Evolutionary conservation across 495 filamentous ascomycete species (phyloP), one percentile per base, ranked within the genome.

Genomic region (Staphylotrichum longicolle): DNA sequence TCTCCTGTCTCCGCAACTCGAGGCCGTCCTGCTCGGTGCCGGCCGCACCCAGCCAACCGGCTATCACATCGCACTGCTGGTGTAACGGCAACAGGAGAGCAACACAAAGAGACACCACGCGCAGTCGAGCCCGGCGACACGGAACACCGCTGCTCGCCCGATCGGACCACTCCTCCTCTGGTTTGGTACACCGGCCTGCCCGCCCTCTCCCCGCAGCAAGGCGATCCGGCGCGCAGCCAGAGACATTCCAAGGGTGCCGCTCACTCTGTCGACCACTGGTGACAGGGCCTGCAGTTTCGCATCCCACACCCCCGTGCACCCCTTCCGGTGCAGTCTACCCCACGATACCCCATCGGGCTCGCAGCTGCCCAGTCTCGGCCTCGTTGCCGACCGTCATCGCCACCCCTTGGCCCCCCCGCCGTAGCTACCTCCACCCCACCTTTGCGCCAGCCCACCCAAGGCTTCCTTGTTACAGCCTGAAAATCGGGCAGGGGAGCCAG

Each of bases 391-490:
- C 48, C 35, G 54, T 62, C 70, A 63, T 70, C 62, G 64, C 58
- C 65, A 60, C 64, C 59, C 63, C 58, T 54, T 57, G 14, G 55
- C 42, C 46, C 54, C 10, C 42, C 46, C 54, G 48, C 37, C 58
- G 15, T 54, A 58, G n/a, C 54, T 48, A 49, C 39, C 61, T 60
- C 54, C 53, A 54, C 56, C 55, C 44, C 59, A 50, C 56, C 60
- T 34, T 64, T 30, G 48, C 57, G 44, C 69, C 66, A 70, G 64
- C 69, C 68, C 68, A 39, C 72, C 54, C 37, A 53, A 71, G 71
- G 63, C 71, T 70, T 74, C 73, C 74, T 42, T 57, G 75, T 76
- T 72, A 73, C 78, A 76, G 72, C 77, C 78, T 75, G 74, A 78
- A 76, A 64, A 65, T 74, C 69, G 69, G 75, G 70, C 74, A 75